Conservation (phyloP, 305 asterid genomes). For the Caryopteris hybrid region DNA sequence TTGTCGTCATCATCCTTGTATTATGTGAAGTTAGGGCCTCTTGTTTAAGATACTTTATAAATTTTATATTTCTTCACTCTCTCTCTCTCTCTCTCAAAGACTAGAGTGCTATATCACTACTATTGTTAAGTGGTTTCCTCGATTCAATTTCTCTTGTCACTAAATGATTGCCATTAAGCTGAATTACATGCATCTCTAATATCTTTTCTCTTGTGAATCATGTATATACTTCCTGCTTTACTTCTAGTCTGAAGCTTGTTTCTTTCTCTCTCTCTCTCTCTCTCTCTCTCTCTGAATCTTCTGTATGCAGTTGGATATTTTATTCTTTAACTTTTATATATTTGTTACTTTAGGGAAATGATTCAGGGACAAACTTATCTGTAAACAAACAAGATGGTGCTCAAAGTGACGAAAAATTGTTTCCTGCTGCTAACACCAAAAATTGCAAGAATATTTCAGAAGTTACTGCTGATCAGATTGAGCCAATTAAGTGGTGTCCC, state of each 20-base stretch:
- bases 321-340: constrained; percentile 10
- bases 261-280: background rate
- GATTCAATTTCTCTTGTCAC: background rate
- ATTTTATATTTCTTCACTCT: background rate
- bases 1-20: background rate
- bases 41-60: background rate
- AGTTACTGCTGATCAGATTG: constrained; percentile 26
- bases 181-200: background rate
- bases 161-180: background rate
- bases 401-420: constrained; percentile 17
- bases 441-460: constrained; percentile 25
- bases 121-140: background rate
- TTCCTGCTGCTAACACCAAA: constrained; percentile 21
- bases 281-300: background rate
- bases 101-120: background rate
- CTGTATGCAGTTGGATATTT: constrained; percentile 3
- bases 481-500: constrained; percentile 42
- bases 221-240: background rate
- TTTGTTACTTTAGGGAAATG: constrained; percentile 37
- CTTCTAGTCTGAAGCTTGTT: background rate
- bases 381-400: constrained; percentile 10
- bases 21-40: background rate
- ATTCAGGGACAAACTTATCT: constrained; percentile 14
- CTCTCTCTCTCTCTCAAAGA: background rate
- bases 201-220: background rate